A percentile compares a stretch with the other conserved stretches of the same genome.
Conservation (phyloP, 306 rosid species). For the Quercus aquifolioides region DNA sequence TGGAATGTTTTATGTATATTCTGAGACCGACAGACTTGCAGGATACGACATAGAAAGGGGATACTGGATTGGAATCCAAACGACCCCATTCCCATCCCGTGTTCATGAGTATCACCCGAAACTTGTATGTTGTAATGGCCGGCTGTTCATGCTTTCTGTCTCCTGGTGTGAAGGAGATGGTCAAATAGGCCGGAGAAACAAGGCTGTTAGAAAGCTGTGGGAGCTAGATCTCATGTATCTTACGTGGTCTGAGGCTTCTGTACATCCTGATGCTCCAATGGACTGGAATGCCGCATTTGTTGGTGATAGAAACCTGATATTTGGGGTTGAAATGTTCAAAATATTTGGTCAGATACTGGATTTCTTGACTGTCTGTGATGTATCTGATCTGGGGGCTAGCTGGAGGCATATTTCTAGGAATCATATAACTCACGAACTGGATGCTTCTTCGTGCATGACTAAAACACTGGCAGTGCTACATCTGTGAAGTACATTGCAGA, state of each 20-base stretch:
- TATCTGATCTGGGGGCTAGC: slow-evolving; percentile 51
- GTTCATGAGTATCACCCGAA: slow-evolving; percentile 90
- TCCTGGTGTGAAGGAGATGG: slow-evolving; percentile 99
- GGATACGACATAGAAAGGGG: slow-evolving; percentile 83
- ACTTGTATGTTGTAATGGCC: slow-evolving; percentile 69
- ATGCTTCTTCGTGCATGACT: slow-evolving; percentile 89
- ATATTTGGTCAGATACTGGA: slow-evolving; percentile 96
- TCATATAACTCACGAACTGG: slow-evolving; percentile 74
- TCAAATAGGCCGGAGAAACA: slow-evolving; percentile 85
- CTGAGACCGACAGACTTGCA: slow-evolving; percentile 87
- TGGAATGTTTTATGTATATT: slow-evolving; percentile 82
- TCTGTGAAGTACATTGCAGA: slow-evolving; percentile 44
- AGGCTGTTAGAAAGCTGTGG: slow-evolving; percentile 95
- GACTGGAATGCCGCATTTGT: slow-evolving; percentile 95
- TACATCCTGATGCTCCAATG: slow-evolving; percentile 99
- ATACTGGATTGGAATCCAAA: slow-evolving; percentile 77
- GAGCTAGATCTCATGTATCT: slow-evolving; percentile 85
- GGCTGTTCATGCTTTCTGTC: slow-evolving; percentile 79
- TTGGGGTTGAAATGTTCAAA: slow-evolving; percentile 97
- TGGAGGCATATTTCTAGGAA: slow-evolving; percentile 92
- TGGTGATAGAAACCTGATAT: slow-evolving; percentile 69
- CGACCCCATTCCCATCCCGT: slow-evolving; percentile 67
- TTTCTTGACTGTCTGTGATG: slow-evolving; percentile 83
- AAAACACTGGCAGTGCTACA: slow-evolving; percentile 84
- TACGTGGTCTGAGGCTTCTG: slow-evolving; percentile 79